A percentile compares a stretch with the other conserved stretches of the same genome.
These are phyloP conservation scores for Babesia bigemina DNA, from an alignment of 169 alveolate species.

Conservation along the genomic window DNA sequence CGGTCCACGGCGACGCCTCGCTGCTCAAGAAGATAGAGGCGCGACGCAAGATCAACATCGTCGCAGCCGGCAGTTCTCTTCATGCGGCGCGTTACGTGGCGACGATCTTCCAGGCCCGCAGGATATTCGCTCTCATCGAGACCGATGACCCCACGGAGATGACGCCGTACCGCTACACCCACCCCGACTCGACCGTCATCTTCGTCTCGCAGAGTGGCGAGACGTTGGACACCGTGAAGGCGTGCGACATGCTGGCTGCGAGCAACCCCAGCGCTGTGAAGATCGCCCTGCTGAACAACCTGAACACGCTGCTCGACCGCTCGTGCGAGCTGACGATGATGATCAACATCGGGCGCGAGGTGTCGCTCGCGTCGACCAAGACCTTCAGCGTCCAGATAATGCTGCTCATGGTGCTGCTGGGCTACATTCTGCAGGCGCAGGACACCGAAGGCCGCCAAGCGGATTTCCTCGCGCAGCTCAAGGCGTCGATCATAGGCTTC, in stretches of 20 bases:
- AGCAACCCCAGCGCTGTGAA: conserved; percentile 58
- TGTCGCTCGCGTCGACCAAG: conserved; percentile 97
- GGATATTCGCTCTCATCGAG: conserved; percentile 35
- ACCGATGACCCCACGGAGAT: conserved; percentile 91
- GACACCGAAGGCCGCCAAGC: conserved; percentile 52
- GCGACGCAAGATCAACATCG: conserved; percentile 81
- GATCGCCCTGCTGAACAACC: conserved; percentile 89
- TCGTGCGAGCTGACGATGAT: conserved; percentile 87
- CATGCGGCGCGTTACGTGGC: conserved; percentile 90
- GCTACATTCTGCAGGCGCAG: conserved; percentile 38
- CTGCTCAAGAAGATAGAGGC: conserved; percentile 66
- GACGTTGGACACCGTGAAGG: conserved; percentile 87
- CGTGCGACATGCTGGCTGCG: conserved; percentile 32
- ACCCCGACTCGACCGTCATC: conserved; percentile 84
- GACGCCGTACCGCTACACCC: conserved; percentile 73
- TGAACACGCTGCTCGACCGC: conserved; percentile 87
- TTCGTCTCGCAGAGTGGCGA: conserved; percentile 94
- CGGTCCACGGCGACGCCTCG: conserved; percentile 36
- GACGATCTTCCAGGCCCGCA: conserved; percentile 82
- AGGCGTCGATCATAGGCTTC: conserved; percentile 73
- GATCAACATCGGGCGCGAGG: conserved; percentile 96
- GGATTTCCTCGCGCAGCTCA: conserved; percentile 66
- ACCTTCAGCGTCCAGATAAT: conserved; percentile 90
- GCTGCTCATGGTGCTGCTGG: conserved; percentile 23
- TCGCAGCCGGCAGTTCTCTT: conserved; percentile 93